phyloP scores from a whole-genome alignment of 768 basidiomycete genomes.

The Kwoniella shandongensis region DNA sequence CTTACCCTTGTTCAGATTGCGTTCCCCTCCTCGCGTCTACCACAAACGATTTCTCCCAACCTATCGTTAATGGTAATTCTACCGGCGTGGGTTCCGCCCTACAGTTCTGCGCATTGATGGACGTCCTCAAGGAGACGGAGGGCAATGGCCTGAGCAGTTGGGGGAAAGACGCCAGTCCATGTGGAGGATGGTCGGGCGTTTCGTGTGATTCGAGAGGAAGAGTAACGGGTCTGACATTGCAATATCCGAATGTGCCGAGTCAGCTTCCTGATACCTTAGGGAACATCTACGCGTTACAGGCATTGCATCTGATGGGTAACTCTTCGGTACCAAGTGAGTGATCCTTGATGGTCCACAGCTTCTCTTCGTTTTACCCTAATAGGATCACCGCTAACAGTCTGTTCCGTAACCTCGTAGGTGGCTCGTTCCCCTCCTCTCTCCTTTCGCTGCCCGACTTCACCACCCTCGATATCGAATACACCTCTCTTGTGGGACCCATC shows the following conservation, averaged over 20 bases:
- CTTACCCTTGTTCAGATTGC: conserved; percentile 52
- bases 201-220: conserved; percentile 47
- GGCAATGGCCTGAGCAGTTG: conserved; percentile 26
- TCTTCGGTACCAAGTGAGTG: conserved; percentile 47
- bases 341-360: not conserved
- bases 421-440: conserved; percentile 42
- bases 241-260: conserved; percentile 50
- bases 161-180: conserved; percentile 41
- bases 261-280: conserved; percentile 37
- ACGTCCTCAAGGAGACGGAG: conserved; percentile 30
- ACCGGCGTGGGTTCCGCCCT: conserved; percentile 51
- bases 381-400: too few species aligned
- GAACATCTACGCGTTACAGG: conserved; percentile 46
- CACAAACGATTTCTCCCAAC: conserved; percentile 44
- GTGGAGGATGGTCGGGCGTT: conserved; percentile 50
- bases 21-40: conserved; percentile 42
- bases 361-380: not conserved
- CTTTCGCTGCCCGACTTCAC: conserved; percentile 40
- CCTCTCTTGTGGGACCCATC: conserved; percentile 45
- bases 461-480: conserved; percentile 48
- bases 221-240: conserved; percentile 45
- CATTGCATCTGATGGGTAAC: conserved; percentile 48
- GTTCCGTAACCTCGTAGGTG: conserved; percentile 32
- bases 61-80: conserved; percentile 36
- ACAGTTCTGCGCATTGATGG: conserved; percentile 52